Conservation (phyloP, 768 basidiomycete genomes). For the Paxillus involutus region DNA sequence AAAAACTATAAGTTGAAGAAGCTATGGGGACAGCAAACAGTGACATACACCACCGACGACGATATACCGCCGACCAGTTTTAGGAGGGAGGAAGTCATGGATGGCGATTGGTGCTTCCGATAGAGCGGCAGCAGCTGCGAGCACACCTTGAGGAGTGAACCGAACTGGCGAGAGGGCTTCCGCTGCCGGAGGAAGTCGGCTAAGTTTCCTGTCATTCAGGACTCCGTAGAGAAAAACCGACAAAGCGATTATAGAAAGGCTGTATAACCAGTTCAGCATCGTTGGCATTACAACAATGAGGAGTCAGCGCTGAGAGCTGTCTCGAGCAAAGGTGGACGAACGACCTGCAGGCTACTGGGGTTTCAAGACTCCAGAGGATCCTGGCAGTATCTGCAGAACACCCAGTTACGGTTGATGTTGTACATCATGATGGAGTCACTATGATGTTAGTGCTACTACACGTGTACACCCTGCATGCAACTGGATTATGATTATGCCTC, state of each 20-base stretch:
- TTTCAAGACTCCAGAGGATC: too few relatives aligned
- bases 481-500: too few relatives aligned
- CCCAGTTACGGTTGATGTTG: too few relatives aligned
- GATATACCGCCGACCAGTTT: slow-evolving; percentile 74
- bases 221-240: slow-evolving; percentile 38
- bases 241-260: slow-evolving; percentile 2
- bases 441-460: too few relatives aligned
- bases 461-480: too few relatives aligned
- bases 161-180: slow-evolving; percentile 52
- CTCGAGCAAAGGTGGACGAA: background rate
- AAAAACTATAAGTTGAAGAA: background rate
- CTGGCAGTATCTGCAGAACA: too few relatives aligned
- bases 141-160: slow-evolving; percentile 43
- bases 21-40: background rate
- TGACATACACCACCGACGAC: slow-evolving; percentile 69
- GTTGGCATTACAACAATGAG: background rate
- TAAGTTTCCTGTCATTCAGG: slow-evolving; percentile 56
- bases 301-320: background rate
- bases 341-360: background rate
- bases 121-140: slow-evolving; percentile 38
- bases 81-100: slow-evolving; percentile 54
- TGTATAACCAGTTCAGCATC: slow-evolving; percentile 18
- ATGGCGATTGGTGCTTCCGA: slow-evolving; percentile 34
- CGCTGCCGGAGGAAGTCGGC: slow-evolving; percentile 47
- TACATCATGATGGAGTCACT: too few relatives aligned